These are phyloP conservation scores for Ceratobasidium papillatum DNA, from an alignment of 1,284 basidiomycete species.

Conservation along the genomic window DNA sequence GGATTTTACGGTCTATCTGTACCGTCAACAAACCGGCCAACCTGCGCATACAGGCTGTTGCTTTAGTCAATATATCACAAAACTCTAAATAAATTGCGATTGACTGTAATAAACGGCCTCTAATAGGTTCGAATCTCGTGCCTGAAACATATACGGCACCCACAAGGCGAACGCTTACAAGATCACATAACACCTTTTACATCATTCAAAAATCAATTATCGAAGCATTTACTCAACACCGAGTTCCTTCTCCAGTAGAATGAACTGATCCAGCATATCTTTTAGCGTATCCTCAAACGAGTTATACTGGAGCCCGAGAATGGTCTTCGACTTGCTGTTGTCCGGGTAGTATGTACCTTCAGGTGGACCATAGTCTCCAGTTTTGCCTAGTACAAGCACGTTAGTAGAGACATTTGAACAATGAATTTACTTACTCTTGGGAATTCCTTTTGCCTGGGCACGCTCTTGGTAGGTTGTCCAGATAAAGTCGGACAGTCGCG, in stretches of 20 bases:
- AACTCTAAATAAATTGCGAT: no score
- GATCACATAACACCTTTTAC: no score
- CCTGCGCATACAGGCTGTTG: no score
- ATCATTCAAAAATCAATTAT: no score
- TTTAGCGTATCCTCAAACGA: conserved; percentile 38
- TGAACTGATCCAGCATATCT: conserved; percentile 37
- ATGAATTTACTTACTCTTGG: conserved; percentile 19
- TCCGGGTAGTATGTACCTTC: conserved; percentile 30
- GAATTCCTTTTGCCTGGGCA: conserved; percentile 29
- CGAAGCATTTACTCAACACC: background rate
- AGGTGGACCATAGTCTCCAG: conserved; percentile 28
- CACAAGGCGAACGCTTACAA: no score
- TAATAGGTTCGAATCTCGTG: no score
- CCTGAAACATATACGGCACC: no score
- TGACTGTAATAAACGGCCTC: no score
- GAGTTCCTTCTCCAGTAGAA: conserved; percentile 35
- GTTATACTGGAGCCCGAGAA: conserved; percentile 41
- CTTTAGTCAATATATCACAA: no score
- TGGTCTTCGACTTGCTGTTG: conserved; percentile 39
- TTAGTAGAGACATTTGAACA: background rate
- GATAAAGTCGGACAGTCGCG: conserved; percentile 33
- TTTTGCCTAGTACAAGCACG: conserved; percentile 3
- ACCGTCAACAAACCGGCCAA: no score
- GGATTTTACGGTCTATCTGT: no score
- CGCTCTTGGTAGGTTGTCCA: conserved; percentile 42